Percentiles rank a stretch among this genome's conserved stretches.
Conservation (phyloP, 2,329 filamentous ascomycete genomes). For the Zymoseptoria passerinii region DNA sequence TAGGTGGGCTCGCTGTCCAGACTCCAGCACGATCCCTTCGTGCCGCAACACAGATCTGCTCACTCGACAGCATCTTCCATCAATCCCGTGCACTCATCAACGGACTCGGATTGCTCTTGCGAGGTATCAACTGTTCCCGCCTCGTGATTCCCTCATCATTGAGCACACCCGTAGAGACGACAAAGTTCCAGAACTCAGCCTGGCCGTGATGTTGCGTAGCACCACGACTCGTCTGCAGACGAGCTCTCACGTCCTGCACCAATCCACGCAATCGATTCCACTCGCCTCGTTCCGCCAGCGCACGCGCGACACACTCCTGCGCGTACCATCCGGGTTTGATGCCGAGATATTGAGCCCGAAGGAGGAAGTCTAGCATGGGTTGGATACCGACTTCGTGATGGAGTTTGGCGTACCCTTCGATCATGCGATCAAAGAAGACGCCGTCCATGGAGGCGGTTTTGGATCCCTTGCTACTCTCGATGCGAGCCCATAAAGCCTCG, state of each 20-base stretch:
- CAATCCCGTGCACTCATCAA: slow-evolving; percentile 3
- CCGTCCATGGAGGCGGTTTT: slow-evolving; percentile 35
- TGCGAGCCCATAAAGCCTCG: slow-evolving; percentile 48
- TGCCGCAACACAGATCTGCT: not conserved
- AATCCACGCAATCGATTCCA: slow-evolving; percentile 28
- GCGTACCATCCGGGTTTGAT: slow-evolving; percentile 37
- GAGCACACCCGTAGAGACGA: slow-evolving; percentile 10
- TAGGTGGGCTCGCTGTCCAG: not conserved
- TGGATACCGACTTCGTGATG: slow-evolving; percentile 40
- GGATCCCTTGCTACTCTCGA: slow-evolving; percentile 27
- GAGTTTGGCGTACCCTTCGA: slow-evolving; percentile 55
- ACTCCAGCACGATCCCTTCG: not conserved
- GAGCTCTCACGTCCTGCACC: slow-evolving; percentile 21
- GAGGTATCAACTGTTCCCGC: slow-evolving; percentile 1
- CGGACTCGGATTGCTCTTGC: not conserved
- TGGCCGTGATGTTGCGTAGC: slow-evolving; percentile 3
- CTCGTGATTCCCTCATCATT: slow-evolving; percentile 2
- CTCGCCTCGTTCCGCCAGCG: slow-evolving; percentile 32
- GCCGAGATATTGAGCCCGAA: slow-evolving; percentile 32
- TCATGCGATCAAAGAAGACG: slow-evolving; percentile 60
- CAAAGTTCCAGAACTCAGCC: slow-evolving; percentile 13
- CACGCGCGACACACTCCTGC: slow-evolving; percentile 31
- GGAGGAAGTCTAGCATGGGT: slow-evolving; percentile 37
- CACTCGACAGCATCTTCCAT: not conserved
- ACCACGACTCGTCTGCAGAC: slow-evolving; percentile 4